Conservation (phyloP, 176 grass and related monocot species). For the Typha latifolia region DNA sequence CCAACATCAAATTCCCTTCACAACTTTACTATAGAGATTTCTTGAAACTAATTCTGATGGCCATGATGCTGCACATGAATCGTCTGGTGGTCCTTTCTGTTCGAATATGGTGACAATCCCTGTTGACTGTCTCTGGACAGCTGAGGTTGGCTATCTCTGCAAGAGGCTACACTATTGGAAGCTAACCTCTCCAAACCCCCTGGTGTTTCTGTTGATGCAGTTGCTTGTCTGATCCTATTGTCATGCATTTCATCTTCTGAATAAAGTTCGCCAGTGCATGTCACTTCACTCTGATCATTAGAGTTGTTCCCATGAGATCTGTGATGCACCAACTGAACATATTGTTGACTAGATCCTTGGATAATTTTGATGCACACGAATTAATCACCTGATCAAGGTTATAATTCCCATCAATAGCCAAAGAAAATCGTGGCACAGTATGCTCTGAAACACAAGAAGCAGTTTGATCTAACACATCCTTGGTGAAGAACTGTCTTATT, state of each 20-base stretch:
- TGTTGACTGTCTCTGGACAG: constrained; percentile 16
- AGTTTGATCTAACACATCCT: constrained; percentile 38
- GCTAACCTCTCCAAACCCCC: constrained; percentile 15
- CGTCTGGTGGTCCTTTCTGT: constrained; percentile 21
- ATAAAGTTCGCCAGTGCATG: constrained; percentile 31
- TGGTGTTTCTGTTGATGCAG: constrained; percentile 6
- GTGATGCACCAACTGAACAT: constrained; percentile 72
- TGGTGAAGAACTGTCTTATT: constrained; percentile 77
- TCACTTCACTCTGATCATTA: constrained; percentile 31
- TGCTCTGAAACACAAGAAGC: constrained; percentile 43
- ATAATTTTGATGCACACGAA: constrained; percentile 52
- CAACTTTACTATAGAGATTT: constrained; percentile 30
- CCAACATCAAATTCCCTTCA: constrained; percentile 38
- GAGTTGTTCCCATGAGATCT: constrained; percentile 31
- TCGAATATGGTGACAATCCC: constrained; percentile 20
- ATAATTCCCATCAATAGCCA: constrained; percentile 62
- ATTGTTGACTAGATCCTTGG: constrained; percentile 61
- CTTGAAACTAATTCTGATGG: constrained; percentile 20
- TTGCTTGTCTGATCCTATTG: constrained; percentile 17
- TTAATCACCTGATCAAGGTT: constrained; percentile 54
- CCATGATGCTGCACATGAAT: constrained; percentile 17
- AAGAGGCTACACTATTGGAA: constrained; percentile 17
- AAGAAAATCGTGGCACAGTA: constrained; percentile 60
- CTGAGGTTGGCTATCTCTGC: constrained; percentile 24
- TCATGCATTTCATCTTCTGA: constrained; percentile 16